These are phyloP conservation scores for Arthromyces matolae DNA, from an alignment of 768 basidiomycete genomes.

Conservation along the genomic window DNA sequence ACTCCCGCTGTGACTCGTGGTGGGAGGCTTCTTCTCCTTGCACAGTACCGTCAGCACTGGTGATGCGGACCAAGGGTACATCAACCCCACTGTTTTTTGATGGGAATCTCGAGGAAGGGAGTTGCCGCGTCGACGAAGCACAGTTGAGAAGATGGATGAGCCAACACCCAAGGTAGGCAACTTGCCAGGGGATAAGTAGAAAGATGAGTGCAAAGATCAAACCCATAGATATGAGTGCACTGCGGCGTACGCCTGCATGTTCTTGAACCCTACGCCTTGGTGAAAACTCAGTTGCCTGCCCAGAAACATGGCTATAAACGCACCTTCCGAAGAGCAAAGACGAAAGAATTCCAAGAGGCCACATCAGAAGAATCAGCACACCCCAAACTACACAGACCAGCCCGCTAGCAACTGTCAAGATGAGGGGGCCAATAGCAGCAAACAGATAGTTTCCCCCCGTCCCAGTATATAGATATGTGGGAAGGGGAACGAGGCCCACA, in stretches of 20 bases:
- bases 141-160: slow-evolving; percentile 73
- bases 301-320: slow-evolving; percentile 12
- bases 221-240: slow-evolving; percentile 54
- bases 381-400: slow-evolving; percentile 61
- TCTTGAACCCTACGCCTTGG: slow-evolving; percentile 23
- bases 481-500: slow-evolving; percentile 54
- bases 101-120: slow-evolving; percentile 9
- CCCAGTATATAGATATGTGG: slow-evolving; percentile 55
- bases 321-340: slow-evolving; percentile 33
- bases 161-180: slow-evolving; percentile 84
- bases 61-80: slow-evolving; percentile 21
- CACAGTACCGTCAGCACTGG: slow-evolving; percentile 9
- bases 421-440: slow-evolving; percentile 48
- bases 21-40: slow-evolving; percentile 15
- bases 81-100: slow-evolving; percentile 14
- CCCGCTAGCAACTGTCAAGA: slow-evolving; percentile 60
- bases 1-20: slow-evolving; percentile 7
- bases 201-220: slow-evolving; percentile 65
- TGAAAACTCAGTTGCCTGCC: neutral
- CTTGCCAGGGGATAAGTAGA: slow-evolving; percentile 85
- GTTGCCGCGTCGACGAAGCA: slow-evolving; percentile 29
- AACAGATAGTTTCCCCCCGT: slow-evolving; percentile 48
- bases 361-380: slow-evolving; percentile 46
- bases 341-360: slow-evolving; percentile 36
- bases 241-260: slow-evolving; percentile 36